Conservation (phyloP, 2,329 filamentous ascomycete species). For the Colletotrichum theobromicola region DNA sequence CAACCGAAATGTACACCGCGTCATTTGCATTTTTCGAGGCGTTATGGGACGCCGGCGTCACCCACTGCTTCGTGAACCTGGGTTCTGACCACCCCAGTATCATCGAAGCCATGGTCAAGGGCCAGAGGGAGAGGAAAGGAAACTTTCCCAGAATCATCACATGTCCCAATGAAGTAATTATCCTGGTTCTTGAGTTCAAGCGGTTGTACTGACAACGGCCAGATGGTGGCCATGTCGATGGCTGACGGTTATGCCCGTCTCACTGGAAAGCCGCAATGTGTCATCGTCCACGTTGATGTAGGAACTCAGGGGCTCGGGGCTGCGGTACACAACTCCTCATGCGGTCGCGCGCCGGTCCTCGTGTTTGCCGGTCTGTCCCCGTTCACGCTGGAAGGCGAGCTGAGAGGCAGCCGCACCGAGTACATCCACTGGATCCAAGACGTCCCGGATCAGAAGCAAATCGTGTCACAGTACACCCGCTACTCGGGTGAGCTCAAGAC, state of each 20-base stretch:
- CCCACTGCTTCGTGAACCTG: constrained; percentile 66
- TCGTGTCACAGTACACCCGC: constrained; percentile 79
- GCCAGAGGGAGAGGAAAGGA: constrained; percentile 65
- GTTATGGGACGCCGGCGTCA: constrained; percentile 71
- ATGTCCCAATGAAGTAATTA: constrained; percentile 71
- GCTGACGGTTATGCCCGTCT: constrained; percentile 75
- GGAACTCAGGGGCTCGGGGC: constrained; percentile 75
- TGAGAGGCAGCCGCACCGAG: constrained; percentile 72
- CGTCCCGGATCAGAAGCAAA: constrained; percentile 76
- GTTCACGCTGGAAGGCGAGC: constrained; percentile 74
- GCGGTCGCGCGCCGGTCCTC: constrained; percentile 71
- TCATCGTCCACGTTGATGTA: constrained; percentile 77
- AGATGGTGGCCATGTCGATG: constrained; percentile 81
- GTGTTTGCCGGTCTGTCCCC: constrained; percentile 77
- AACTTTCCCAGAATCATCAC: constrained; percentile 73
- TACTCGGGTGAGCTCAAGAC: constrained; percentile 80
- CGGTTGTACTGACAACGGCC: not conserved
- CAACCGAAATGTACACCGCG: constrained; percentile 66
- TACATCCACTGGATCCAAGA: constrained; percentile 84
- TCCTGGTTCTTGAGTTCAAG: not conserved
- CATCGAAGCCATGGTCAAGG: constrained; percentile 76
- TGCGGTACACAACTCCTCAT: constrained; percentile 75
- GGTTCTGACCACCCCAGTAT: constrained; percentile 72
- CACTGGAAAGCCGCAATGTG: constrained; percentile 71
- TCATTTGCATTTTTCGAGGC: constrained; percentile 86